phyloP scores from a whole-genome alignment of 176 grass and related monocot genomes.

The Paspalum notatum region DNA sequence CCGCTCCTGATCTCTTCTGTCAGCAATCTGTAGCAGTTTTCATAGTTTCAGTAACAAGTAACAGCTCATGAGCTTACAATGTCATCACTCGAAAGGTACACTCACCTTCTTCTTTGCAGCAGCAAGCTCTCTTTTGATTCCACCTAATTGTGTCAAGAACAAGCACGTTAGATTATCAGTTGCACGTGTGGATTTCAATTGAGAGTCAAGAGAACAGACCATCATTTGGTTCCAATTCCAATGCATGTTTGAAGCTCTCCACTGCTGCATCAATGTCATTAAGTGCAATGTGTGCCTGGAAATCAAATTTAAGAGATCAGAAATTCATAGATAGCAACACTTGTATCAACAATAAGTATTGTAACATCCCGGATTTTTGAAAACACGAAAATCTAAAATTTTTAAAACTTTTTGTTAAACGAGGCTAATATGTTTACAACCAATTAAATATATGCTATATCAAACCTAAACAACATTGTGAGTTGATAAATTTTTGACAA shows the following conservation, averaged over 20 bases:
- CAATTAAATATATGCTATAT: too few species aligned
- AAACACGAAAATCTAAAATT: too few species aligned
- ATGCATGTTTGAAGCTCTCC: constrained; percentile 86
- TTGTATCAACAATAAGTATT: not conserved
- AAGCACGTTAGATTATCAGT: constrained; percentile 22
- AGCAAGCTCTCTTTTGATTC: constrained; percentile 84
- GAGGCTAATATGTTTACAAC: too few species aligned
- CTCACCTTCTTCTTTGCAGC: constrained; percentile 90
- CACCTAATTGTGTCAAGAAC: constrained; percentile 50
- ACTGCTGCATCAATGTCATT: constrained; percentile 95
- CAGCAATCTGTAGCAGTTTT: constrained; percentile 62
- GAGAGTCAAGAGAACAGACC: constrained; percentile 44
- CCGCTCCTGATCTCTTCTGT: constrained; percentile 77
- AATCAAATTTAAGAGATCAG: constrained; percentile 24
- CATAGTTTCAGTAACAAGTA: constrained; percentile 13
- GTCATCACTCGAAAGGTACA: not conserved
- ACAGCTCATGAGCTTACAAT: not conserved
- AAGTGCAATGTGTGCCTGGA: constrained; percentile 90
- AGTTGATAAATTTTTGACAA: too few species aligned
- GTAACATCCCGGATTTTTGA: too few species aligned
- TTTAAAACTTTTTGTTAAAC: too few species aligned
- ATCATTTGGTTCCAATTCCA: constrained; percentile 94
- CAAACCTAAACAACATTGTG: too few species aligned
- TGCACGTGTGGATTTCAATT: not conserved
- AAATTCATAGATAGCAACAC: not conserved